Base-by-base conservation (phyloP, 129 eudicot genomes). In the Pittosporum tobira region DNA sequence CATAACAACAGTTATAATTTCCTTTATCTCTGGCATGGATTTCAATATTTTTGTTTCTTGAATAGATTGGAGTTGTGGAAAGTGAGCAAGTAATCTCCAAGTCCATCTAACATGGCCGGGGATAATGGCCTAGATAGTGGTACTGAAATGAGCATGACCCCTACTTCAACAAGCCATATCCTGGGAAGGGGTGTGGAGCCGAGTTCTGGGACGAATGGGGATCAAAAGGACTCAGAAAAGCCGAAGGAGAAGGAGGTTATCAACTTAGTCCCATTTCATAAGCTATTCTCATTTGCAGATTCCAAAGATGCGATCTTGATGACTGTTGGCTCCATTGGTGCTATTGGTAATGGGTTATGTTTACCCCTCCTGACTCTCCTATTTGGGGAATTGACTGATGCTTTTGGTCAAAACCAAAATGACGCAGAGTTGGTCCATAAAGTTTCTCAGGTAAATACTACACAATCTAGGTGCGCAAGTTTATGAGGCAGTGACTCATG, bases 281-380 rank as follows among this genome's bases (percentile, higher is more conserved):
- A 22, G 55, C 28, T 49, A 4, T 49, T 49, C 13, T 21, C 24
- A n/a, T 49, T 49, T 49, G 55, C 55, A 18, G 55, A 49, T 49
- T 49, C 55, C 15, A 5, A 7, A 20, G 55, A 49, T 49, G 1
- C 11, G 53, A 42, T 62, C 18, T 51, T 75, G 64, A 75, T 75
- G 80, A n/a, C 70, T 13, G 72, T 60, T 11, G 84, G 84, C 6
- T 44, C 71, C n/a, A 50, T 73, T 48, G 73, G 71, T 40, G 79
- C 80, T 16, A 56, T 78, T 24, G 77, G 59, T 19, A 79, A 61
- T 44, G 84, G 84, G 37, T 8, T 74, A 16, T 28, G 59, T 21
- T 51, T 54, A 57, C 80, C 84, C 37, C 28, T 79, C 23, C 74
- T 79, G 84, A 59, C 73, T 12, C 34, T 79, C 15, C 49, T 79